phyloP scores from a whole-genome alignment of 805 yeast species.

The Saturnispora hagleri region DNA sequence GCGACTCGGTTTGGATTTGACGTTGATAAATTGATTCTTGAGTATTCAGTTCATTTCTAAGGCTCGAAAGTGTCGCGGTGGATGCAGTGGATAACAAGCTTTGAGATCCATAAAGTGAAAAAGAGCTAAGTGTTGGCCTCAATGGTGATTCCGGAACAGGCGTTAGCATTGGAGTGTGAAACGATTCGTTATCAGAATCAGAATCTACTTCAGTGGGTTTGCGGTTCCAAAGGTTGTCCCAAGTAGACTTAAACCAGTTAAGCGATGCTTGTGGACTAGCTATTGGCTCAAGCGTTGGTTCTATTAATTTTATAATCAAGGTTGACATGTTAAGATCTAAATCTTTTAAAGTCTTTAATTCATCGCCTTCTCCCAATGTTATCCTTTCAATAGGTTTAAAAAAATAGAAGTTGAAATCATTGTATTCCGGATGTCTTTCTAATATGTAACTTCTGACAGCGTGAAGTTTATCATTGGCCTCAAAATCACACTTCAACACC shows the following conservation, averaged over 20 bases:
- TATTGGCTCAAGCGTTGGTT: conserved; percentile 6
- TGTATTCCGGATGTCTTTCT: conserved; percentile 36
- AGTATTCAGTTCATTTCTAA: neutral
- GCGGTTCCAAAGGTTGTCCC: conserved; percentile 11
- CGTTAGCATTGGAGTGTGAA: conserved; percentile 1
- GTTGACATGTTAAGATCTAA: conserved; percentile 63
- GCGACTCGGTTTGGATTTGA: neutral
- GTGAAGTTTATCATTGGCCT: conserved; percentile 35
- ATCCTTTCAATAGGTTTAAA: conserved; percentile 49
- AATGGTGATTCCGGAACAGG: conserved; percentile 1
- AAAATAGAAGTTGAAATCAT: conserved; percentile 41
- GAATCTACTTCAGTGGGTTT: neutral
- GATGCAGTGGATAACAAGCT: conserved; percentile 5
- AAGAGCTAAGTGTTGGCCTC: conserved; percentile 12
- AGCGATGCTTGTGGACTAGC: conserved; percentile 19
- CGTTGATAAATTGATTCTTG: neutral
- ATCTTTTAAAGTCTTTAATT: conserved; percentile 40
- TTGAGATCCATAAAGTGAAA: conserved; percentile 14
- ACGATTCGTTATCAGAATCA: conserved; percentile 7
- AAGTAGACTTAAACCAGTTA: conserved; percentile 20
- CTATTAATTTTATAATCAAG: conserved; percentile 56
- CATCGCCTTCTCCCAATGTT: conserved; percentile 55
- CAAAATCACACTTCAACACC: conserved; percentile 44
- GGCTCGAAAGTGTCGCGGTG: neutral
- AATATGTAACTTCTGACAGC: conserved; percentile 59